Evolutionary conservation across 129 eudicot genomes (phyloP), one percentile per base, ranked within the genome.

Genomic region (Deinandra increscens): DNA sequence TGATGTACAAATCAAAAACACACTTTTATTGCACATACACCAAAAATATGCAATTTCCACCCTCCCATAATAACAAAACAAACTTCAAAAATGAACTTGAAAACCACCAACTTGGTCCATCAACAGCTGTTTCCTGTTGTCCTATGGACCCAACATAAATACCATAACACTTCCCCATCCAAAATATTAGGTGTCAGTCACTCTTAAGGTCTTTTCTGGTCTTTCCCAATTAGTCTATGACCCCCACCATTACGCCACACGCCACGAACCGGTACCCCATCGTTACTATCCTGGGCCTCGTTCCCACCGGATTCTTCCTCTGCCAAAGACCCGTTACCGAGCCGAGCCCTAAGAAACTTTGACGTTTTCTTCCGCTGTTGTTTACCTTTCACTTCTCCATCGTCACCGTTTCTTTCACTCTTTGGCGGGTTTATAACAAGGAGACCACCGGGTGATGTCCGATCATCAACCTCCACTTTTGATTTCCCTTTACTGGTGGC

Each of bases 161-260:
- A 39, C 34, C n/a, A 60, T 34, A 75, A 10, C 19, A 6, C 9
- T 17, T 15, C 55, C 44, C 9, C 42, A 41, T 29, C 15, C 14
- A 15, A 13, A 26, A 65, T 14, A 44, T 8, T 14, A 19, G 7
- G 29, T 34, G 19, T 44, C 26, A 68, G 10, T 48, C 61, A n/a
- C n/a, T n/a, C n/a, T n/a, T 75, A 51, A 58, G 79, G 69, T 73
- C 81, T 79, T 70, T 71, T 34, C 26, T 56, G 75, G 76, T 74
- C 78, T 46, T 76, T 50, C 49, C 69, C 81, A 55, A 89, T 68
- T 49, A 93, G 87, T 81, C 46, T 89, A 58, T 83, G 90, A 37
- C 97, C 98, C 15, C 97, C 97, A 64, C 97, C 96, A 43, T 83
- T 87, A 36, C 86, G 80, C 99, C 99, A 93, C 68, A 82, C 97